Conservation (phyloP, 2,329 filamentous ascomycete species). For the Xylaria multiplex region DNA sequence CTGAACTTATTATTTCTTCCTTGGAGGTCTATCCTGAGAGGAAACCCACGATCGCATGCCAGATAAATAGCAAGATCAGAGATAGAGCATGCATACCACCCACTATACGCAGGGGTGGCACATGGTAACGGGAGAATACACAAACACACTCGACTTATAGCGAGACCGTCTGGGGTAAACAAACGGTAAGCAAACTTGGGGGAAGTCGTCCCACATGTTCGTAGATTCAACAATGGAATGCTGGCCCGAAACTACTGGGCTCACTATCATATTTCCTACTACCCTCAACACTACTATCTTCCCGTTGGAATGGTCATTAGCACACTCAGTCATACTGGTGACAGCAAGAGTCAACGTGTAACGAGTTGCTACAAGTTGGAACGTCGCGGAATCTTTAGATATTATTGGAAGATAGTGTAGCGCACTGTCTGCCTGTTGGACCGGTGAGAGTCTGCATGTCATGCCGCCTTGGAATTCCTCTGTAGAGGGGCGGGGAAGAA, state of each 20-base stretch:
- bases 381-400: slow-evolving; percentile 6
- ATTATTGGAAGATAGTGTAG: slow-evolving; percentile 11
- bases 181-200: slow-evolving; percentile 22
- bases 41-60: slow-evolving; percentile 36
- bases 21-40: slow-evolving; percentile 27
- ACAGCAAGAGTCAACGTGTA: slow-evolving; percentile 11
- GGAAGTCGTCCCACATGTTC: slow-evolving; percentile 13
- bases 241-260: slow-evolving; percentile 2
- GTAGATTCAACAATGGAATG: slow-evolving; percentile 1
- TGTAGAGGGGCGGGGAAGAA: slow-evolving; percentile 32
- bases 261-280: neutral
- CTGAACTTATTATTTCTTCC: slow-evolving; percentile 35
- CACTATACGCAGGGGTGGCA: slow-evolving; percentile 47
- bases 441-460: slow-evolving; percentile 40
- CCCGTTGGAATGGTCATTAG: neutral
- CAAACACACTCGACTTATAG: slow-evolving; percentile 34
- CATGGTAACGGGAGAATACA: slow-evolving; percentile 44
- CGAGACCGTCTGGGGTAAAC: slow-evolving; percentile 36
- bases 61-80: slow-evolving; percentile 37
- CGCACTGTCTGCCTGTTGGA: slow-evolving; percentile 41
- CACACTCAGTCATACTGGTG: neutral
- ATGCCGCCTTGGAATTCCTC: slow-evolving; percentile 35
- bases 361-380: slow-evolving; percentile 15
- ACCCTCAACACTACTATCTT: neutral
- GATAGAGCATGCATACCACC: slow-evolving; percentile 43